Conservation (phyloP, 2,329 filamentous ascomycete species). For the Pseudogymnoascus sp. region DNA sequence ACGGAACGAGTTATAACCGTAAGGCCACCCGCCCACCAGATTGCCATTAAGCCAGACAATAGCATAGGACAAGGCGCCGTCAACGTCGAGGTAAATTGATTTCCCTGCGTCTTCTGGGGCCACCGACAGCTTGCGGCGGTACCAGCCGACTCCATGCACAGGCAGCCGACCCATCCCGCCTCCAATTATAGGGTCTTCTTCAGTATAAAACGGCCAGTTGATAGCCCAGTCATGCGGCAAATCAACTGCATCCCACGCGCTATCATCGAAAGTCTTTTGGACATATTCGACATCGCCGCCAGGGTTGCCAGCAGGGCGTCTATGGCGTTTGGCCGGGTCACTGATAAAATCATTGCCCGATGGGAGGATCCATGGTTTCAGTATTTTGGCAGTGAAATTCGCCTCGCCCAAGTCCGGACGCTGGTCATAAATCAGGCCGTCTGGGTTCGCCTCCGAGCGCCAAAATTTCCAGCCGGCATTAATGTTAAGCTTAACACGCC, state of each 20-base stretch:
- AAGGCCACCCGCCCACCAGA: conserved; percentile 16
- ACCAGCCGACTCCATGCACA: conserved; percentile 47
- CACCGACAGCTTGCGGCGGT: conserved; percentile 36
- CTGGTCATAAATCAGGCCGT: conserved; percentile 30
- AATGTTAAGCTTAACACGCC: not conserved
- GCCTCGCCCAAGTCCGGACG: not conserved
- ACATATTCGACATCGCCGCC: conserved; percentile 29
- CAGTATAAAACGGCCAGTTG: conserved; percentile 36
- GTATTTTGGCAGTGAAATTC: conserved; percentile 11
- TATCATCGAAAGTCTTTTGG: conserved; percentile 33
- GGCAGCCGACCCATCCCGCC: conserved; percentile 40
- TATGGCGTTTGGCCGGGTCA: conserved; percentile 24
- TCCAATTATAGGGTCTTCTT: conserved; percentile 23
- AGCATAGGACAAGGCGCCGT: conserved; percentile 17
- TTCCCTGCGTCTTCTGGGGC: conserved; percentile 28
- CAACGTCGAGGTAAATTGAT: conserved; percentile 36
- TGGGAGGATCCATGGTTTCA: conserved; percentile 38
- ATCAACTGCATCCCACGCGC: conserved; percentile 34
- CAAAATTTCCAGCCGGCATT: conserved; percentile 34
- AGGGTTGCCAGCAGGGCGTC: conserved; percentile 26
- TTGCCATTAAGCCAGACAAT: conserved; percentile 16
- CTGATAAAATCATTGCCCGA: conserved; percentile 35
- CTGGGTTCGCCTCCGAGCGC: conserved; percentile 31
- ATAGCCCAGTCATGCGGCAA: conserved; percentile 46
- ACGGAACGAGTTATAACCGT: conserved; percentile 34